Percentiles rank a stretch among this genome's conserved stretches.
Conservation (phyloP, 176 grass and related monocot genomes). For the sorghum (Sorghum bicolor) region Sorghum_bicolor_NCBIv3 NC_012875.2:47961501-47962000, state of each 20-base stretch:
- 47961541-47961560: conserved; percentile 76
- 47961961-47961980: conserved; percentile 72
- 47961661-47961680: conserved; percentile 63
- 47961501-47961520: conserved; percentile 63
- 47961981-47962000: conserved; percentile 58
- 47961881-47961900: conserved; percentile 44
- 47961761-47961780: conserved; percentile 57
- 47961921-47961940: conserved; percentile 96
- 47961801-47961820: conserved; percentile 87
- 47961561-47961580: conserved; percentile 77
- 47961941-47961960: conserved; percentile 93
- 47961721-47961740: conserved; percentile 97
- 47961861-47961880: conserved; percentile 72
- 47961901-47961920: conserved; percentile 51
- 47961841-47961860: conserved; percentile 97
- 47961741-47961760: conserved; percentile 96
- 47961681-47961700: conserved; percentile 96
- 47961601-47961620: conserved; percentile 98
- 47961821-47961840: conserved; percentile 64
- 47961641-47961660: conserved; percentile 95
- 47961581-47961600: conserved; percentile 86
- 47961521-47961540: conserved; percentile 69
- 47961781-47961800: conserved; percentile 41
- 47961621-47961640: conserved; percentile 90
- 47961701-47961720: conserved; percentile 64